Base-by-base conservation (phyloP, 1,284 basidiomycete genomes). In the Cystobasidiaceae sp. region DNA sequence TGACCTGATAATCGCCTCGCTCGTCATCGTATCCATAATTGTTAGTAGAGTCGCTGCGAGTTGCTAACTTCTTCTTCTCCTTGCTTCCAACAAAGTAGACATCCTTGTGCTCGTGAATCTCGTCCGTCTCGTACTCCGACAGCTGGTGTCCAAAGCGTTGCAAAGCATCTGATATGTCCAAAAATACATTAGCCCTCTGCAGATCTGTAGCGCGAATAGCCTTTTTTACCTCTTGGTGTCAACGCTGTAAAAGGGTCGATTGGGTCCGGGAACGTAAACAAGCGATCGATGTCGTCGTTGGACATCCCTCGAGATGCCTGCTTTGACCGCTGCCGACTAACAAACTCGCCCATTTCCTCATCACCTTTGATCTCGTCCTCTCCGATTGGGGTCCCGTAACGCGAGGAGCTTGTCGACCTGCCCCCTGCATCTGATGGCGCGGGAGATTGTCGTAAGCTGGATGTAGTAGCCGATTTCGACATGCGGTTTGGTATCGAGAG, bases 21-120 rank as follows among this genome's bases (percentile, higher is more conserved):
- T 99, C 96, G 75, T 99, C 96, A 75, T 99, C 96, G 74, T 94
- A 99, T 33, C 96, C 90, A 74, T 89, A 86, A 76, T 99, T 99
- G 77, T 93, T 94, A 17, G 85, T 83, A 1, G 87, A 77, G 70
- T 84, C 83, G 55, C 91, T 87, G 5, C 81, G 79, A 33, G 84
- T 84, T 0, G 89, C 89, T 67, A 79, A 81, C 74, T 90, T 90
- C 81, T 93, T 93, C 74, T 85, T 84, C 74, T 86, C 88, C 63
- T 83, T 82, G 13, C 84, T 83, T 32, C 94, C 94, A 63, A 88
- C 81, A 74, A 82, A 97, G 78, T 90, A 97, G 46, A 97, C 86
- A 30, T 84, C 81, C 23, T 87, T 83, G 77, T 86, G 94, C 70
- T 97, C 90, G 61, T 90, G 82, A 68, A 98, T 87, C 78, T 98